Base-by-base conservation (phyloP, 768 basidiomycete species). In the Kwoniella sp. region DNA sequence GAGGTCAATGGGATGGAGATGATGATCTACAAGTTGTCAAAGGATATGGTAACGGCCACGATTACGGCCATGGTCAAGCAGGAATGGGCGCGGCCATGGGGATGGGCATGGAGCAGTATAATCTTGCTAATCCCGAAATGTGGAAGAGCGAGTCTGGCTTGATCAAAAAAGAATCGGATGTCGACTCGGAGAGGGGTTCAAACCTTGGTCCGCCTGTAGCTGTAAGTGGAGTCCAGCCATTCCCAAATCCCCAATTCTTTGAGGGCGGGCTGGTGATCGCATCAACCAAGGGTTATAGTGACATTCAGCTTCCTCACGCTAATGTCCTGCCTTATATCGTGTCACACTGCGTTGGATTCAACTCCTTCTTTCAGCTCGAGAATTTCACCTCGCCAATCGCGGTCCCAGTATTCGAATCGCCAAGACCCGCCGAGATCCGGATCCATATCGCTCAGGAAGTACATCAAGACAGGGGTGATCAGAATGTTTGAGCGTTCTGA, bases 1-100 rank as follows among this genome's bases (percentile, higher is more conserved):
- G 70, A 7, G 73, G 68, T 12, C 73, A 75, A 47, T 72, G 68
- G 68, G 73, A 73, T 37, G 64, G 68, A 17, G 54, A 53, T 13
- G 68, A 70, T 51, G 69, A 75, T 53, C 22, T 68, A 22, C 33
- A 61, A 30, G 52, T 9, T 7, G 27, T 27, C 27, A 55, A 25
- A 9, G 6, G 7, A 13, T 33, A 33, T 13, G 33, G 33, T 13
- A 6, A 6, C 33, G 33, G 33, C 7, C 33, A 33, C 33, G 13
- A 13, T 13, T 13, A 33, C 33, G 33, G 33, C 6, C 6, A 33
- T 13, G 33, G 33, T 33, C 6, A 5, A 19, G 6, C 50, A 22
- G 25, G 6, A 6, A 27, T 24, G n/a, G 50, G 50, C 50, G 48
- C 21, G 48, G 48, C 9, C 48, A 24, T 7, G 48, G 48, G 21